Base-by-base conservation (phyloP, 2,329 filamentous ascomycete genomes). In the Trichoderma cornu-damae region DNA sequence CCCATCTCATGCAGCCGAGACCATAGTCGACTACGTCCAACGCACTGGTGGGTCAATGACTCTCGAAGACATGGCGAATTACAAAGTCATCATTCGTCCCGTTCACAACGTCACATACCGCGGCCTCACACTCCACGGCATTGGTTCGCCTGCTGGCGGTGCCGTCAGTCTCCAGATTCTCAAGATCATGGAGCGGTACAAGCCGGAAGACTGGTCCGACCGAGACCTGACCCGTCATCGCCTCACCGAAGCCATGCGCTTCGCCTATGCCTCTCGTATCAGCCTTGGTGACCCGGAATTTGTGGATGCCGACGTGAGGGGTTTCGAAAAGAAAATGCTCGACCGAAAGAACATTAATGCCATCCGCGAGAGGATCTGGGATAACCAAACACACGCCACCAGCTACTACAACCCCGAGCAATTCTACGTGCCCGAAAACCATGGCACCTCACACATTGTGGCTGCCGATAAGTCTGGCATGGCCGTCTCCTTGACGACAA, bases 201-300 rank as follows among this genome's bases (percentile, higher is more conserved):
- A 78, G 3, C 70, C 75, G 35, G 75, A 85, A 24, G 85, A 83
- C 59, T 68, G 77, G 38, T 59, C 71, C 9, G 74, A 81, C 42
- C 70, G 71, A 18, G 86, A 90, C 63, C 74, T 95, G 0, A 90
- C 86, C 35, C 87, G 86, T 0, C 94, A 97, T 72, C 83, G 89
- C 12, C 80, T 96, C 62, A 84, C 90, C 66, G 94, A 97, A 76
- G 88, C 91, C 11, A 90, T 96, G 75, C 83, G 90, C 20, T 97
- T 96, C 69, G 91, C 84, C 2, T 97, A 96, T 68, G 91, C 87
- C 3, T 76, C 87, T 64, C 85, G 91, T 58, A 79, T 84, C n/a
- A 79, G 86, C 26, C 80, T 97, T 0, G 93, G 91, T 4, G 94
- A 97, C 69, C 94, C 93, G 0, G 77, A 75, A 1, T 96, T 87